Base-by-base conservation (phyloP, 2,329 filamentous ascomycete genomes). In the Fonsecaea pugnacius region DNA sequence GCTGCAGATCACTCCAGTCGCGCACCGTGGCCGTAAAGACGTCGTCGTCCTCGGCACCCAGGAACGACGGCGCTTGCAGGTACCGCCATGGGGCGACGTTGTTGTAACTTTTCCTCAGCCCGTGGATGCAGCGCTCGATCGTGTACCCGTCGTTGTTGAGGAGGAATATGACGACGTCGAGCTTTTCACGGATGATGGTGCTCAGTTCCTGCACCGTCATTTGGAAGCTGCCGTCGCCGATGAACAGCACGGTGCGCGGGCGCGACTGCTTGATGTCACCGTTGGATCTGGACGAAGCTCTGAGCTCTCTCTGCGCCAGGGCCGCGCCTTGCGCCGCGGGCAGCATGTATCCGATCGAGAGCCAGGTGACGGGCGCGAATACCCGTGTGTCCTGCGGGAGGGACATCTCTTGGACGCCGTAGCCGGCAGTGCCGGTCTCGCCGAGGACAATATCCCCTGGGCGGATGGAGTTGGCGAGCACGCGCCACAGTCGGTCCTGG, bases 71-170 rank as follows among this genome's bases (percentile, higher is more conserved):
- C 10, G 58, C 64, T 16, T 62, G 74, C 70, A 35, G 87, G 80
- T 89, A 90, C 54, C 89, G 82, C 92, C 92, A 96, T 10, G 80
- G 76, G 62, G 85, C 82, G 63, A 96, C 88, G 73, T 96, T 91
- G 73, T 96, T 96, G 81, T 96, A 96, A 21, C 73, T 75, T 30
- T 86, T 90, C 7, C 92, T 81, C 86, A 89, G 89, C 58, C 91
- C 91, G 76, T 96, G 92, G 72, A 96, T 96, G 76, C 87, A 90
- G 36, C 92, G 87, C 78, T 96, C 92, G 74, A 96, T 95, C 12
- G 92, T 95, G 78, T 90, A 96, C 12, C 92, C 92, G 50, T 94
- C 87, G 75, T 96, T 96, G 82, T 90, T 91, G 70, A 96, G 89
- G 67, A 94, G 83, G 75, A 96, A 94, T 67, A 96, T 87, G 1